A percentile compares a stretch with the other conserved stretches of the same genome.
Conservation (phyloP, 2,329 filamentous ascomycete genomes). For the Aspergillus flavus region DNA sequence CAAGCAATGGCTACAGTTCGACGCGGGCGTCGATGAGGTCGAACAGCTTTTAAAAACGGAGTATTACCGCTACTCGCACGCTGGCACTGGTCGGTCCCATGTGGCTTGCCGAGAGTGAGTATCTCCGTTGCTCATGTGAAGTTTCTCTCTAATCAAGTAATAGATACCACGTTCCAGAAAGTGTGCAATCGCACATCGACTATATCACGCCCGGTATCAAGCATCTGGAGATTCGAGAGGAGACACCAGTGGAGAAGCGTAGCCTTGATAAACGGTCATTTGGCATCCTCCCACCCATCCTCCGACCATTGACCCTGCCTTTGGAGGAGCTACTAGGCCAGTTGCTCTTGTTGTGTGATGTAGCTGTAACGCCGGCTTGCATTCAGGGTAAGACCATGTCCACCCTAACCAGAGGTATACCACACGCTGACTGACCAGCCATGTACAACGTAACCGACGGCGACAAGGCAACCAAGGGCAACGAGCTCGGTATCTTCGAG, state of each 20-base stretch:
- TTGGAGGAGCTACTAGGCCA: constrained; percentile 23
- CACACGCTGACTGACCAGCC: constrained; percentile 22
- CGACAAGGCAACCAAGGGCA: constrained; percentile 43
- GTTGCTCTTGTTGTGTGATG: constrained; percentile 29
- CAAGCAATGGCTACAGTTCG: constrained; percentile 58
- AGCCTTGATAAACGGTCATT: constrained; percentile 27
- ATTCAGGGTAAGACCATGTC: constrained; percentile 33
- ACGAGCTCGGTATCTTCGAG: constrained; percentile 51
- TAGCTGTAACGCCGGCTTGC: constrained; percentile 45
- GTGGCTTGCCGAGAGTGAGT: constrained; percentile 43
- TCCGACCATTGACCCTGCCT: constrained; percentile 27
- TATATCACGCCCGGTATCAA: constrained; percentile 56
- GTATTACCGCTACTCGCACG: constrained; percentile 55
- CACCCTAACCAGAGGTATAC: background rate
- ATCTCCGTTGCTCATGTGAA: background rate
- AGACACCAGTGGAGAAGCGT: constrained; percentile 11
- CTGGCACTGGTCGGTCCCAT: constrained; percentile 32
- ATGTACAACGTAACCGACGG: constrained; percentile 49
- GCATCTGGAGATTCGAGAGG: constrained; percentile 31
- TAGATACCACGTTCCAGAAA: constrained; percentile 53
- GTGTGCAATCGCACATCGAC: constrained; percentile 54
- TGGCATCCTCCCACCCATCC: constrained; percentile 26
- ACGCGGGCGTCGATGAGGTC: constrained; percentile 56
- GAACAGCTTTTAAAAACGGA: constrained; percentile 58
- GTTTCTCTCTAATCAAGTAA: background rate